phyloP scores from a whole-genome alignment of 305 asterid species.

The Andrographis paniculata region DNA sequence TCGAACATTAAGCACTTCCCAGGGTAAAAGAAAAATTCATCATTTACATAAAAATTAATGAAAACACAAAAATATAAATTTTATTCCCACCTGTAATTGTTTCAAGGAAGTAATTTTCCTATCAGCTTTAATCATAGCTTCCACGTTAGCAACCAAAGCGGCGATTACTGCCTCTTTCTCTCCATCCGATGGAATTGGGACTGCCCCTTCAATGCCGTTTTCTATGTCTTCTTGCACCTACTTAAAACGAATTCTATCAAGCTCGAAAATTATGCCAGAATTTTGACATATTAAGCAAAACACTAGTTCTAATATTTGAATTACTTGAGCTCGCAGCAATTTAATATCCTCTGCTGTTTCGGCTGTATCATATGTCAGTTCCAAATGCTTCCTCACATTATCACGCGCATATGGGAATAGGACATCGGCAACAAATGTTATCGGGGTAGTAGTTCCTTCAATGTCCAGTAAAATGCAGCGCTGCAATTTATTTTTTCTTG shows the following conservation, averaged over 20 bases:
- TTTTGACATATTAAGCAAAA: too few relatives aligned
- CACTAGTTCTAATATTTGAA: slow-evolving; percentile 7
- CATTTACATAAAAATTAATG: too few relatives aligned
- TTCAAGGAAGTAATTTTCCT: slow-evolving; percentile 87
- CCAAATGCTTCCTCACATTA: slow-evolving; percentile 83
- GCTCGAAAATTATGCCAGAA: not conserved
- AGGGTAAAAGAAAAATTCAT: too few relatives aligned
- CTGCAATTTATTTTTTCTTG: slow-evolving; percentile 38
- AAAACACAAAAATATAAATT: too few relatives aligned
- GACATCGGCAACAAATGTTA: slow-evolving; percentile 76
- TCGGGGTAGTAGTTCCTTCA: slow-evolving; percentile 98
- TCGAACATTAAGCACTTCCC: too few relatives aligned
- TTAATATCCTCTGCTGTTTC: slow-evolving; percentile 85
- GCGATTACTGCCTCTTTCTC: slow-evolving; percentile 63
- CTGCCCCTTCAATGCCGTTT: slow-evolving; percentile 56
- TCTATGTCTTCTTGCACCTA: slow-evolving; percentile 78
- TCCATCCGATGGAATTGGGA: slow-evolving; percentile 62
- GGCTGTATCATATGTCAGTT: slow-evolving; percentile 52
- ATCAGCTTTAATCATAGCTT: slow-evolving; percentile 91
- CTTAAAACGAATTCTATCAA: slow-evolving; percentile 12
- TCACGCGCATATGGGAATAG: slow-evolving; percentile 94
- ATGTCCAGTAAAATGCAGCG: slow-evolving; percentile 85
- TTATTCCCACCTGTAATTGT: slow-evolving; percentile 80
- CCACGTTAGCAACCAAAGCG: slow-evolving; percentile 80
- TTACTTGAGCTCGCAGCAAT: slow-evolving; percentile 69